Evolutionary conservation across 2,329 filamentous ascomycete species (phyloP).

Genomic region (Alternaria ethzedia): DNA sequence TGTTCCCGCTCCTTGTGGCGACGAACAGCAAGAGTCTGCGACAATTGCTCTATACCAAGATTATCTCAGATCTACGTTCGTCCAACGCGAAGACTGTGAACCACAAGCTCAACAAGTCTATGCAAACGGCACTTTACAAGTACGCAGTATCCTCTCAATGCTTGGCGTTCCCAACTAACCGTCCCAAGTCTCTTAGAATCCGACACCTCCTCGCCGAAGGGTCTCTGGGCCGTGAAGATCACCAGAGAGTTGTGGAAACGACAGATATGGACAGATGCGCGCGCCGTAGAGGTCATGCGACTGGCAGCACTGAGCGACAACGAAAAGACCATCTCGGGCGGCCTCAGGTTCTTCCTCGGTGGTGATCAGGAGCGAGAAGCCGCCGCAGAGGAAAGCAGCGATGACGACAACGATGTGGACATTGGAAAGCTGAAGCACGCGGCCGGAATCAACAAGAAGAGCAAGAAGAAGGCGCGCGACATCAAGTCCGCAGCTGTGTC

Average conservation of each 20-base stretch:
- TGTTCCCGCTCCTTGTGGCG: conserved; percentile 94
- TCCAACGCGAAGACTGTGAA: conserved; percentile 88
- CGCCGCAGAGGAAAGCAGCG: conserved; percentile 79
- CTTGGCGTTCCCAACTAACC: background rate
- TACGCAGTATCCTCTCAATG: background rate
- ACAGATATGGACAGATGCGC: conserved; percentile 93
- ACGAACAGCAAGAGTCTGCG: conserved; percentile 91
- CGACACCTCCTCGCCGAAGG: conserved; percentile 83
- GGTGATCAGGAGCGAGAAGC: conserved; percentile 97
- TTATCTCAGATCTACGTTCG: conserved; percentile 86
- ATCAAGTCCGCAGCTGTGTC: conserved; percentile 83
- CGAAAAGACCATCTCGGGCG: conserved; percentile 87
- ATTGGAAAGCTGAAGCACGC: conserved; percentile 84
- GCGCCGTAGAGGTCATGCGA: conserved; percentile 98
- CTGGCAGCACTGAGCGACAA: conserved; percentile 88
- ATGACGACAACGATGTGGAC: conserved; percentile 75
- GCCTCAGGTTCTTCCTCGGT: conserved; percentile 92
- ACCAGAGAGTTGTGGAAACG: conserved; percentile 96
- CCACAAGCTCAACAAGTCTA: conserved; percentile 88
- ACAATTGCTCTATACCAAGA: conserved; percentile 84
- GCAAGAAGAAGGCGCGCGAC: conserved; percentile 80
- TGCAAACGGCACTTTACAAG: conserved; percentile 93
- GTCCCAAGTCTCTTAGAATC: conserved; percentile 70
- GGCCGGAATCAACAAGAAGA: conserved; percentile 94
- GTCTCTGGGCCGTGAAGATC: conserved; percentile 94